A percentile compares a stretch with the other conserved stretches of the same genome.
phyloP scores from a whole-genome alignment of 345 rosid species.

The Eucalyptus pumila region DNA sequence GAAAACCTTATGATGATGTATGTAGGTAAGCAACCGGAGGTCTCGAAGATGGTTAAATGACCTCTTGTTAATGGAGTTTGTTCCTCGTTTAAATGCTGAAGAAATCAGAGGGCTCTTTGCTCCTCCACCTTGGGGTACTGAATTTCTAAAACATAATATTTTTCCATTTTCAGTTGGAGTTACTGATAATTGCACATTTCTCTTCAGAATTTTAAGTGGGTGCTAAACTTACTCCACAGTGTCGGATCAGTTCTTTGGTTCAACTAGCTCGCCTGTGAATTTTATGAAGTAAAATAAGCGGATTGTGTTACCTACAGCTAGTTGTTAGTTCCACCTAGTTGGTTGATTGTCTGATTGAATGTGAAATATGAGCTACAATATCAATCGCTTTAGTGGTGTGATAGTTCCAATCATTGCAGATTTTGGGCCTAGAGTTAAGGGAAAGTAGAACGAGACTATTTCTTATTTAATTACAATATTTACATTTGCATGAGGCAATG shows the following conservation, averaged over 20 bases:
- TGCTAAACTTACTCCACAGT: not conserved
- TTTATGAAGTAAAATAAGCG: not conserved
- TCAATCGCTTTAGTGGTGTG: not conserved
- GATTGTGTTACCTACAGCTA: not conserved
- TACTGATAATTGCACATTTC: not conserved
- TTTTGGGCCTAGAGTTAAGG: not conserved
- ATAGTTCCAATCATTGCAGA: not conserved
- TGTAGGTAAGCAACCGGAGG: constrained; percentile 76
- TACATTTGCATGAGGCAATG: not conserved
- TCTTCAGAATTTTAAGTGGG: not conserved
- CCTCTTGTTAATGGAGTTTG: constrained; percentile 89
- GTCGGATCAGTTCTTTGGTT: not conserved
- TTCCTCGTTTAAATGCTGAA: constrained; percentile 77
- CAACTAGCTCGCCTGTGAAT: not conserved
- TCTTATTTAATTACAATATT: not conserved
- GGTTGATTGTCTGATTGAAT: not conserved
- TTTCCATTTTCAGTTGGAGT: not conserved
- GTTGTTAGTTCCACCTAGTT: not conserved
- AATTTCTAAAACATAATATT: not conserved
- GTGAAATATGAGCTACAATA: not conserved
- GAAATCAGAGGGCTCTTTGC: constrained; percentile 95
- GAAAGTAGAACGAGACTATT: not conserved
- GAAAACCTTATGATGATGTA: not conserved
- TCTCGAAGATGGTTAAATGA: constrained; percentile 88
- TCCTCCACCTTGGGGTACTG: constrained; percentile 96